Percentiles rank a stretch among this genome's conserved stretches.
Evolutionary conservation across 805 yeast species (phyloP).

Genomic region (Geotrichum ghanense): DNA sequence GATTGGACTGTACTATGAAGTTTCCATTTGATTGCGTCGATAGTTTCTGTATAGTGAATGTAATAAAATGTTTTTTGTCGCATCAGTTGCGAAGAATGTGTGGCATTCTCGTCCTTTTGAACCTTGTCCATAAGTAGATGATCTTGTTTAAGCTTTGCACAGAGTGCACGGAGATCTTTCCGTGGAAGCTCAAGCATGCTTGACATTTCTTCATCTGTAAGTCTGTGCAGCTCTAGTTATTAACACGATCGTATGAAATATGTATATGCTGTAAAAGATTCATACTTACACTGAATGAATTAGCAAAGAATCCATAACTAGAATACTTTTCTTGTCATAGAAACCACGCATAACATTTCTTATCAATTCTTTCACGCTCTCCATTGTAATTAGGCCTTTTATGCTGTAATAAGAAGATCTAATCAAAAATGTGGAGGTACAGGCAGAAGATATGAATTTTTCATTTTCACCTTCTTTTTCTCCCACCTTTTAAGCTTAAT

Average conservation of each 20-base stretch:
- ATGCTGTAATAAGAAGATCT: no score
- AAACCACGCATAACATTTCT: slow-evolving; percentile 80
- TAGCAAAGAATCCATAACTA: slow-evolving; percentile 76
- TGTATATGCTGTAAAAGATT: background rate
- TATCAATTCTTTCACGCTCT: slow-evolving; percentile 40
- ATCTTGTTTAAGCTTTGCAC: slow-evolving; percentile 78
- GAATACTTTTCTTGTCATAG: slow-evolving; percentile 71
- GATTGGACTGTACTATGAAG: slow-evolving; percentile 71
- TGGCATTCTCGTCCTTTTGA: background rate
- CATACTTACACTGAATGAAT: slow-evolving; percentile 65
- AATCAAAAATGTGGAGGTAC: no score
- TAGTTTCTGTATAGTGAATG: slow-evolving; percentile 84
- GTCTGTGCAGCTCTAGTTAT: slow-evolving; percentile 14
- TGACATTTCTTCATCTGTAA: slow-evolving; percentile 84
- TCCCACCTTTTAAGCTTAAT: no score
- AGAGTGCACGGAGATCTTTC: slow-evolving; percentile 73
- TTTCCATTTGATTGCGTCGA: slow-evolving; percentile 94
- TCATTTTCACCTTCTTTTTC: no score
- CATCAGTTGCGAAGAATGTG: background rate
- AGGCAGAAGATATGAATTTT: no score
- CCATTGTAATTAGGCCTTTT: slow-evolving; percentile 25
- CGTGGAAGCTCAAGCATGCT: slow-evolving; percentile 72
- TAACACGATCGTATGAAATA: background rate
- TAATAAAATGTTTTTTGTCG: slow-evolving; percentile 67
- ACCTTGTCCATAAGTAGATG: slow-evolving; percentile 56